phyloP scores from a whole-genome alignment of 108 stramenopile species.

The Schizochytrium sp. region DNA sequence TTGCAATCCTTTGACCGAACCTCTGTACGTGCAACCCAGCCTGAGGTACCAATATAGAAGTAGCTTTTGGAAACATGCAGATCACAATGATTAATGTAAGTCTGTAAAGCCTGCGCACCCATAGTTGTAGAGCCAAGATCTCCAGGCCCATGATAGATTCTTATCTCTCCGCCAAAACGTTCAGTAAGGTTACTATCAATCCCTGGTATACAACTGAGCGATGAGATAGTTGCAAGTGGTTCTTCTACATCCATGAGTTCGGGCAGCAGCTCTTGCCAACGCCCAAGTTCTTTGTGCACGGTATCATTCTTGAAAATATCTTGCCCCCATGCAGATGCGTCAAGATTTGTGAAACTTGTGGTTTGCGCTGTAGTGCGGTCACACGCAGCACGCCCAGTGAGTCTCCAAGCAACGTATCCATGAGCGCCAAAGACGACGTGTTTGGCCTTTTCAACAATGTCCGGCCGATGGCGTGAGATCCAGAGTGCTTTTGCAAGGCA shows the following conservation, averaged over 20 bases:
- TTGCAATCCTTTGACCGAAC: too few species aligned
- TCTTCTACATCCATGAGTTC: neutral
- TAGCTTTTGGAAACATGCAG: neutral
- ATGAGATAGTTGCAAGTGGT: neutral
- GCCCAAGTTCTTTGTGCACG: neutral
- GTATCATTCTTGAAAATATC: constrained; percentile 55
- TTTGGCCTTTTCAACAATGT: constrained; percentile 61
- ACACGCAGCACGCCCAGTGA: constrained; percentile 28
- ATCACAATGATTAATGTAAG: neutral
- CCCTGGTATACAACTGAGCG: neutral
- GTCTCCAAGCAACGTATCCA: constrained; percentile 31
- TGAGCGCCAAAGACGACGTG: constrained; percentile 64
- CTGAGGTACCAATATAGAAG: constrained; percentile 29
- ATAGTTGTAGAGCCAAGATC: constrained; percentile 1
- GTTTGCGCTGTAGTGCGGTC: constrained; percentile 74
- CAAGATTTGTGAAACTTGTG: constrained; percentile 87
- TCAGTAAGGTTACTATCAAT: neutral
- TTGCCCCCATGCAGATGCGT: constrained; percentile 90
- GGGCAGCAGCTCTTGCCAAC: neutral
- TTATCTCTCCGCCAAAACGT: constrained; percentile 72
- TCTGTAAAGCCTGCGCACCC: neutral
- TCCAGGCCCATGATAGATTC: constrained; percentile 83
- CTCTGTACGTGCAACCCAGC: neutral
- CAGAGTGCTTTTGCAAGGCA: constrained; percentile 81
- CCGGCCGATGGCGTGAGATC: constrained; percentile 62